Percentiles rank a stretch among this genome's conserved stretches.
Conservation (phyloP, 306 rosid genomes). For the Sophora flavescens region DNA sequence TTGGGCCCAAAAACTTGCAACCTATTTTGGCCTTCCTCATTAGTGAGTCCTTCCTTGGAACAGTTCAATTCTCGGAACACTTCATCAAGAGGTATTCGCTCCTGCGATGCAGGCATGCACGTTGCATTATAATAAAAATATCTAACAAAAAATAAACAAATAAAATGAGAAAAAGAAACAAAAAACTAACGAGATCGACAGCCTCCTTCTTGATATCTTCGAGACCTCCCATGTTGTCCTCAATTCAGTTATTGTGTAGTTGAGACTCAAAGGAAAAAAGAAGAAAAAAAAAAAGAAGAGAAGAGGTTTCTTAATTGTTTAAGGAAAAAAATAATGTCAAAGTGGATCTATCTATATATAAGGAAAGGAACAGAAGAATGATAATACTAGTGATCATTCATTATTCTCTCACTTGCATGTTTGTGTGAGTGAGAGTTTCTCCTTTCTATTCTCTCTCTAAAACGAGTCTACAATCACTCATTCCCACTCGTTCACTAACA, state of each 20-base stretch:
- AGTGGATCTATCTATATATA: background rate
- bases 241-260: background rate
- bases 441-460: constrained; percentile 20
- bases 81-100: constrained; percentile 79
- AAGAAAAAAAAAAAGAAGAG: background rate
- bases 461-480: constrained; percentile 52
- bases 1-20: constrained; percentile 79
- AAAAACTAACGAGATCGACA: constrained; percentile 70
- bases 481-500: constrained; percentile 51
- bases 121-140: background rate
- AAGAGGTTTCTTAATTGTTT: background rate
- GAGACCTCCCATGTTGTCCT: constrained; percentile 50
- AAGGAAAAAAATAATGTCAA: background rate
- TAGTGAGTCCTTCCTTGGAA: constrained; percentile 73
- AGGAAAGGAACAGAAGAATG: background rate
- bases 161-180: background rate
- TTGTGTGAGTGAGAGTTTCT: constrained; percentile 30
- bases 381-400: background rate
- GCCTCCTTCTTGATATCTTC: constrained; percentile 84
- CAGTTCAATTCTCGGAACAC: constrained; percentile 83
- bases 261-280: background rate
- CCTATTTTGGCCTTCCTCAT: constrained; percentile 78
- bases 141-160: background rate
- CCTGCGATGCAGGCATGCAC: constrained; percentile 53
- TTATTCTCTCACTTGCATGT: background rate